phyloP scores from a whole-genome alignment of 495 filamentous ascomycete species.

The Aspergillus affinis region DNA sequence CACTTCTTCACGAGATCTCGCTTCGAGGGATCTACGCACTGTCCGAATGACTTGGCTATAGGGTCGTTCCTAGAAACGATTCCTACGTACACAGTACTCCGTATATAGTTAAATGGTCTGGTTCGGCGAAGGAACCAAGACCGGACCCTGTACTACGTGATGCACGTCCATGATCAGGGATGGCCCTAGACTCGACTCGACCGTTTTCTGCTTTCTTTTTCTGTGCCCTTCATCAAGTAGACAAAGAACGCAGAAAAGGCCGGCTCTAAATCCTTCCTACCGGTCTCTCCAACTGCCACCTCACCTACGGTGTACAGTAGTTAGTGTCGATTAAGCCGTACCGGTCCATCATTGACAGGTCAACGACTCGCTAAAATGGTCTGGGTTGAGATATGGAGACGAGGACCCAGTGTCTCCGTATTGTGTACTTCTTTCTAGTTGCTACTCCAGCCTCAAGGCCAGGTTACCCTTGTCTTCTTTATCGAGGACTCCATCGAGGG shows the following conservation, averaged over 20 bases:
- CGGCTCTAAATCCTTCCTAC: background rate
- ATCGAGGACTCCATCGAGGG: too few species aligned
- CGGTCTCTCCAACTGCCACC: background rate
- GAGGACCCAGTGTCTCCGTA: too few species aligned
- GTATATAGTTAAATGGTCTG: too few species aligned
- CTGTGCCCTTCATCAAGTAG: background rate
- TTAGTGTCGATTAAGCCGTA: background rate
- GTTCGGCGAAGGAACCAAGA: too few species aligned
- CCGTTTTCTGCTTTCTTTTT: background rate
- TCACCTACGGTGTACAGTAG: background rate
- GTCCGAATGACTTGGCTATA: too few species aligned
- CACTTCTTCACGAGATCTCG: background rate
- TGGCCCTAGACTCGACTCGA: background rate
- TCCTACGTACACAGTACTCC: too few species aligned
- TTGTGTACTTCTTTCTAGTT: too few species aligned
- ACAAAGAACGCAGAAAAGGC: background rate
- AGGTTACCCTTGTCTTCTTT: too few species aligned
- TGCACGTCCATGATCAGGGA: background rate
- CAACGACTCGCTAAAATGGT: background rate
- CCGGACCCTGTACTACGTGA: too few species aligned
- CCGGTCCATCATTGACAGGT: slow-evolving; percentile 8
- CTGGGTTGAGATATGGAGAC: slow-evolving; percentile 2
- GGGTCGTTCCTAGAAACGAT: too few species aligned
- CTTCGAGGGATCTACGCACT: background rate
- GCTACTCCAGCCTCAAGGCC: too few species aligned